Evolutionary conservation across 441 rosid species (phyloP), one percentile per base, ranked within the genome.

Genomic region (Mallotus repandus): DNA sequence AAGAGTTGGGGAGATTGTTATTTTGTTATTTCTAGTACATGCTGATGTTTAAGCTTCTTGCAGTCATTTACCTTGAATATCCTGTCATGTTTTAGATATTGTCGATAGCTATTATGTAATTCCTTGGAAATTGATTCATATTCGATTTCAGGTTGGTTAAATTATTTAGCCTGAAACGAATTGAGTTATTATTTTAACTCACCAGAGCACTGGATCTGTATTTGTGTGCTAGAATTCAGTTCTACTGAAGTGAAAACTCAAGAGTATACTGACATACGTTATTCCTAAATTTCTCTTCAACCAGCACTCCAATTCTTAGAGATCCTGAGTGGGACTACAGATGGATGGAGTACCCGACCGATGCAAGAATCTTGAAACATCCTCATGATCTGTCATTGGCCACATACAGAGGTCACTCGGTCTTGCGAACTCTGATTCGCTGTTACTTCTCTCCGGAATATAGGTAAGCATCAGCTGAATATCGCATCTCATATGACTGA

Each of bases 401-500:
- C 68, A 89, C 94, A 74, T 89, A 85, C 71, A 81, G 58, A 56
- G 91, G 94, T 63, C 94, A 88, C 75, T 81, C 86, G 3, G 86
- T 89, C 75, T 69, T 89, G 82, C 77, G 71, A 43, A 89, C 94
- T 77, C 74, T 87, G 71, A 87, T 89, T 50, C 90, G 90, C 49
- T 89, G 94, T 74, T 85, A 87, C 84, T 89, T 87, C 87, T 87
- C 94, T 68, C 94, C 94, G 18, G 79, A 72, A 68, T 79, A 84
- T 70, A 87, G 91, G 94, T 89, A 84, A 76, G 57, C 43, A 19
- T 56, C n/a, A 62, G 19, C 25, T 45, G 18, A 64, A 43, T 35
- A 43, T 14, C 1, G 9, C 10, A 3, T 32, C 49, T 8, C 4
- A 21, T 6, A 53, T 63, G 19, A 19, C 32, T 63, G 61, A 64